A percentile compares a stretch with the other conserved stretches of the same genome.
Evolutionary conservation across 805 yeast genomes (phyloP).

Genomic region (Yarrowia sp.): DNA sequence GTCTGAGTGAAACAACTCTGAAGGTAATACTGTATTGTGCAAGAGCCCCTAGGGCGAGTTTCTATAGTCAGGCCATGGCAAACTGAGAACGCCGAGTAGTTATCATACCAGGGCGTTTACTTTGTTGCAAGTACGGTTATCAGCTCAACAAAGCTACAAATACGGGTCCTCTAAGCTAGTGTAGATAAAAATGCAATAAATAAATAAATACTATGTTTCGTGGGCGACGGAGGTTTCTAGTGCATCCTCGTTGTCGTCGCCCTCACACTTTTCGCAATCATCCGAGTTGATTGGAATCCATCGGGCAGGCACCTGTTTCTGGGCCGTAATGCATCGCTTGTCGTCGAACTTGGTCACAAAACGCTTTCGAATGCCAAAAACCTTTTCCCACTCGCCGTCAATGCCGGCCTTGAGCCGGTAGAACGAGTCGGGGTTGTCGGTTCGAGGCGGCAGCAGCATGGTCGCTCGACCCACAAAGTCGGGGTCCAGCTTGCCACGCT

Average conservation of each 20-base stretch:
- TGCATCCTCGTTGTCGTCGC: neutral
- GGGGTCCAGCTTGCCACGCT: slow-evolving; percentile 38
- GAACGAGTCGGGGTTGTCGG: slow-evolving; percentile 22
- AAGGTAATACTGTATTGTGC: too few relatives aligned
- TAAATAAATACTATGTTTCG: slow-evolving; percentile 22
- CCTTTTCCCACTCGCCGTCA: slow-evolving; percentile 31
- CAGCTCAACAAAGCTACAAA: too few relatives aligned
- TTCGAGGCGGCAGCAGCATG: slow-evolving; percentile 38
- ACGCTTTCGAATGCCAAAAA: slow-evolving; percentile 34
- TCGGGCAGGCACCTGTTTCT: slow-evolving; percentile 17
- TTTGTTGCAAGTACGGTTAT: too few relatives aligned
- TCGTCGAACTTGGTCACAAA: slow-evolving; percentile 29
- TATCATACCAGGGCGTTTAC: too few relatives aligned
- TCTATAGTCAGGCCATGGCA: too few relatives aligned
- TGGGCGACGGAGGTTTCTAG: neutral
- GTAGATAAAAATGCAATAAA: slow-evolving; percentile 23
- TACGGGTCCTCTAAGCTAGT: too few relatives aligned
- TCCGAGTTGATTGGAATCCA: slow-evolving; percentile 10
- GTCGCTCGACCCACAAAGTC: slow-evolving; percentile 38
- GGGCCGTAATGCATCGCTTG: slow-evolving; percentile 5
- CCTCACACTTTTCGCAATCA: slow-evolving; percentile 2
- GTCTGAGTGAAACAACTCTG: slow-evolving; percentile 4
- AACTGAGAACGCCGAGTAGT: too few relatives aligned
- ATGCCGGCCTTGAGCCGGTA: slow-evolving; percentile 24
- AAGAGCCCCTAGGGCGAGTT: too few relatives aligned